These are phyloP conservation scores for Byssoonygena ceratinophila DNA, from an alignment of 2,329 filamentous ascomycete genomes.

Conservation along the genomic window DNA sequence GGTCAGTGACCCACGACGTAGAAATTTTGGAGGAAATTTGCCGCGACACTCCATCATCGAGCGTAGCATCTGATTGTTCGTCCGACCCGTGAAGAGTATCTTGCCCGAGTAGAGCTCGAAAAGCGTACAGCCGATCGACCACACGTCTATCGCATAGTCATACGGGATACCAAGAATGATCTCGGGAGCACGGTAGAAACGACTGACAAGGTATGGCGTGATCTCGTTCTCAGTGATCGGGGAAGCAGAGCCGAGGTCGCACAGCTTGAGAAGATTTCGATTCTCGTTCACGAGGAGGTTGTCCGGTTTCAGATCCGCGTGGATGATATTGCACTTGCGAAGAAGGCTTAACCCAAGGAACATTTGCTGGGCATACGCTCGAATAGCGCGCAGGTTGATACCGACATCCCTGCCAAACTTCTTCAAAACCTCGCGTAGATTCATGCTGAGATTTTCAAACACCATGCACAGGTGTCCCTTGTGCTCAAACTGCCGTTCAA, in stretches of 20 bases:
- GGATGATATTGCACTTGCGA: conserved; percentile 83
- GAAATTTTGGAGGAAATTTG: conserved; percentile 78
- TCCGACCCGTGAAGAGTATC: conserved; percentile 86
- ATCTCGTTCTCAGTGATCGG: conserved; percentile 84
- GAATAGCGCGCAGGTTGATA: conserved; percentile 77
- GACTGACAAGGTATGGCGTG: conserved; percentile 88
- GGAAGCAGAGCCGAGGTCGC: conserved; percentile 92
- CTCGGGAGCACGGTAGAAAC: conserved; percentile 94
- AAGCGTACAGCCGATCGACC: conserved; percentile 93
- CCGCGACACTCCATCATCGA: conserved; percentile 94
- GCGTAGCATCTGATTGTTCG: conserved; percentile 97
- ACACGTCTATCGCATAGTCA: conserved; percentile 90
- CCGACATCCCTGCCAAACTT: conserved; percentile 93
- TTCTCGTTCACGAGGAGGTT: conserved; percentile 87
- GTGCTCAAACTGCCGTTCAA: conserved; percentile 82
- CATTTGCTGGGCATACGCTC: conserved; percentile 85
- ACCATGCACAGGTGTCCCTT: conserved; percentile 93
- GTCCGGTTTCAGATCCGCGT: conserved; percentile 94
- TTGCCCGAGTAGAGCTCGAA: conserved; percentile 97
- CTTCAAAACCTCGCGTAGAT: conserved; percentile 84
- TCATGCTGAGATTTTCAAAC: conserved; percentile 88
- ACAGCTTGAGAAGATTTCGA: conserved; percentile 80
- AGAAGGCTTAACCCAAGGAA: conserved; percentile 81
- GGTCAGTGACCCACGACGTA: conserved; percentile 69
- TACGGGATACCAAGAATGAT: conserved; percentile 95